Evolutionary conservation across 257 asterid species (phyloP).

Genomic region (Solanum peruvianum): DNA sequence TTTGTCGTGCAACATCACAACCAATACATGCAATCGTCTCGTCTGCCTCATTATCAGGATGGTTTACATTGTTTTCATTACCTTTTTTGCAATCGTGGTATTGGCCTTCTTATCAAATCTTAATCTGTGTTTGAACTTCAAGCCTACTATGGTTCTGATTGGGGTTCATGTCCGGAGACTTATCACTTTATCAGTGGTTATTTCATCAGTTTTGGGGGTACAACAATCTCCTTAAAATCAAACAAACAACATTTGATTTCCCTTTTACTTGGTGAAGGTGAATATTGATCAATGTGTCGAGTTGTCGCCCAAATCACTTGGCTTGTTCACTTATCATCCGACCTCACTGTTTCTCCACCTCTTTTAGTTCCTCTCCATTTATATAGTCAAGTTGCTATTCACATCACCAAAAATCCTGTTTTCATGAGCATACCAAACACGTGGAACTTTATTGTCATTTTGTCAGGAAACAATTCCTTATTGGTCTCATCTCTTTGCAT

Average conservation of each 20-base stretch:
- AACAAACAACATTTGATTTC: not conserved
- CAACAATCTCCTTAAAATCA: too few relatives aligned
- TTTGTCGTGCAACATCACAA: not conserved
- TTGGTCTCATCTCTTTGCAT: too few relatives aligned
- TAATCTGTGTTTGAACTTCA: too few relatives aligned
- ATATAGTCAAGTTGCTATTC: not conserved
- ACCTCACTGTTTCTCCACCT: not conserved
- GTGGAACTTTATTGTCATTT: not conserved
- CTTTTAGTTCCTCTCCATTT: too few relatives aligned
- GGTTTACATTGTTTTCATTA: not conserved
- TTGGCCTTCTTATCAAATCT: not conserved
- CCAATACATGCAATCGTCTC: not conserved
- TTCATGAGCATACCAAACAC: not conserved
- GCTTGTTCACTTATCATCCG: too few relatives aligned
- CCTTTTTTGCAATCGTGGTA: not conserved
- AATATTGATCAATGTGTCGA: too few relatives aligned
- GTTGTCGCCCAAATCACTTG: not conserved
- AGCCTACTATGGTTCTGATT: not conserved
- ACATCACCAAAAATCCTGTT: too few relatives aligned
- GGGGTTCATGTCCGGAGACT: not conserved
- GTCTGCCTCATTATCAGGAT: not conserved
- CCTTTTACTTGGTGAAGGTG: not conserved
- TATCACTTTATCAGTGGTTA: too few relatives aligned
- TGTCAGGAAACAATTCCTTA: not conserved
- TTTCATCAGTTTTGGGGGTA: not conserved